Evolutionary conservation across 495 filamentous ascomycete genomes (phyloP).

Genomic region (Aspergillus nanangensis): DNA sequence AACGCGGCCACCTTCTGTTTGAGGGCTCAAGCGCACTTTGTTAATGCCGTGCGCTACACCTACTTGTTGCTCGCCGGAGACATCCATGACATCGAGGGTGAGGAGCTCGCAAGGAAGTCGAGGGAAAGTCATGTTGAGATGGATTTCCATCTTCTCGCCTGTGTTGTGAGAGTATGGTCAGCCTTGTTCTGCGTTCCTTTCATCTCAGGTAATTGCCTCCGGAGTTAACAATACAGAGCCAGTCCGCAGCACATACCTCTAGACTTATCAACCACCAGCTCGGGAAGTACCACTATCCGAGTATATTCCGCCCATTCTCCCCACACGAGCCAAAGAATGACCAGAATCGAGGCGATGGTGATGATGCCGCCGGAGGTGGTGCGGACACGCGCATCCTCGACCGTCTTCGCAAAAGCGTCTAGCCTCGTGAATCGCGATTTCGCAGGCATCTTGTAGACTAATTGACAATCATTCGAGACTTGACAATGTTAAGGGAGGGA

Average conservation of each 20-base stretch:
- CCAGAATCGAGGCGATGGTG: slow-evolving; percentile 81
- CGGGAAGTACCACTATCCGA: slow-evolving; percentile 78
- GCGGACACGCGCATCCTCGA: slow-evolving; percentile 94
- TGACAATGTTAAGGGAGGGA: background rate
- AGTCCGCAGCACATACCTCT: slow-evolving; percentile 79
- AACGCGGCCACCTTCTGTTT: slow-evolving; percentile 69
- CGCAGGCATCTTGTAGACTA: slow-evolving; percentile 40
- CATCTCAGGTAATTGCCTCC: background rate
- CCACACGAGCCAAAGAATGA: slow-evolving; percentile 85
- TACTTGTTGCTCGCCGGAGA: slow-evolving; percentile 91
- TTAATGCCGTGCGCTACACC: slow-evolving; percentile 88
- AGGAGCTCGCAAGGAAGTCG: slow-evolving; percentile 90
- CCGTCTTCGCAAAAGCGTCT: slow-evolving; percentile 97
- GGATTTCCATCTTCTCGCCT: slow-evolving; percentile 98
- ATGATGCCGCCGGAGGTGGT: slow-evolving; percentile 97
- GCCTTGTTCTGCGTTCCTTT: background rate
- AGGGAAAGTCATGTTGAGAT: slow-evolving; percentile 96
- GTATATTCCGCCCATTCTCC: slow-evolving; percentile 95
- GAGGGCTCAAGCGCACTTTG: slow-evolving; percentile 75
- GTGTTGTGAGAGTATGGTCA: slow-evolving; percentile 7
- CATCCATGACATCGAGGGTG: slow-evolving; percentile 98
- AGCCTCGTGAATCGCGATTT: slow-evolving; percentile 89
- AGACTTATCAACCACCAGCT: slow-evolving; percentile 94
- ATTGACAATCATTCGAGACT: slow-evolving; percentile 25
- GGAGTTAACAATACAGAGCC: too few relatives aligned